Base-by-base conservation (phyloP, 2,329 filamentous ascomycete genomes). In the Calonectria ilicicola region DNA sequence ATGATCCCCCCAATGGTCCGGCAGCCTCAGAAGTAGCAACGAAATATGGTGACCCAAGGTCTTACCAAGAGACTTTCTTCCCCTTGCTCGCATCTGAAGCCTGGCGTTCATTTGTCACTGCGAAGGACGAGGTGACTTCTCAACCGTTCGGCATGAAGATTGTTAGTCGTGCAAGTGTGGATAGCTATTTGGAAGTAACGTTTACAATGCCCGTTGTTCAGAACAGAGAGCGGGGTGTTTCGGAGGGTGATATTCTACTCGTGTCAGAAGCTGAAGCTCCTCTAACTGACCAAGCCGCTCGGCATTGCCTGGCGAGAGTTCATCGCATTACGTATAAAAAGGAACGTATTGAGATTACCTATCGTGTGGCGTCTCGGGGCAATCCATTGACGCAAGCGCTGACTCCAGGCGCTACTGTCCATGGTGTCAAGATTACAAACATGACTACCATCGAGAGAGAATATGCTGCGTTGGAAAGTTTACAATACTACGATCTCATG, bases 401-500 rank as follows among this genome's bases (percentile, higher is more conserved):
- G 58, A 89, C 90, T 46, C 93, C 95, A 0, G 93, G 94, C 46
- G 87, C 89, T 19, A 91, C 91, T 46, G 88, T 98, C 0, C 90
- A 92, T 78, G 95, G 92, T 2, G 88, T 94, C 70, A 98, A 97
- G 81, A 92, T 99, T 76, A 95, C 95, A 67, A 98, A 96, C 72
- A 94, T 99, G 87, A 98, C 94, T 2, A 97, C 97, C 0, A 93
- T 98, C 65, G 96, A 99, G 86, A 93, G 97, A 82, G 97, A 99
- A 84, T 99, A 96, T 82, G 97, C 95, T 69, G 95, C 97, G 0
- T 85, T 99, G 35, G 94, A 95, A 85, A 96, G 94, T 79, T 84
- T 99, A 75, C 94, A 98, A 82, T 98, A 97, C 83, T 99, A 98
- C 79, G 97, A 99, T 83, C 88, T 99, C 23, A 97, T 96, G 86